Evolutionary conservation across 2,329 filamentous ascomycete genomes (phyloP), one percentile per base, ranked within the genome.

Genomic region (Cercospora sesami): DNA sequence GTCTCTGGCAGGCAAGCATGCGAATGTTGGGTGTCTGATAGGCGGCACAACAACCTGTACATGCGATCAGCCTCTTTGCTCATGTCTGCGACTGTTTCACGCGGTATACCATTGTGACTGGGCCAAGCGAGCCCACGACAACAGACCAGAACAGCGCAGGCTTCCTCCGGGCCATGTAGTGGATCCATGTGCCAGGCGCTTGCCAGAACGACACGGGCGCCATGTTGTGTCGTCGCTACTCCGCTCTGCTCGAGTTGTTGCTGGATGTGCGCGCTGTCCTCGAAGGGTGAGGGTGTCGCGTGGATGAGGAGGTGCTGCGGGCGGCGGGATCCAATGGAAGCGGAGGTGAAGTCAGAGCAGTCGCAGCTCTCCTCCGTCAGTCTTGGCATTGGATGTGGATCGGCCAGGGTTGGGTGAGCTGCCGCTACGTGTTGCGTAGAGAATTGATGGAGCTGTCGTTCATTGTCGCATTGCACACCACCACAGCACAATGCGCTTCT

Each of bases 121-220:
- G 95, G 10, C 93, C 93, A 65, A 88, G 76, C 72, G 81, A 83
- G 74, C 92, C 94, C 73, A 98, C 83, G 67, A 92, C 78, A 76
- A 92, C 83, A 75, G 92, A 93, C 87, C 89, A 98, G 86, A 97
- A 96, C 83, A 93, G 91, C 68, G 93, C 93, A 62, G 95, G 95
- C 80, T 91, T 91, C 81, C 95, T 90, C 82, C 93, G 90, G 61
- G 91, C 86, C 63, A 93, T 89, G 93, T 94, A 98, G 81, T 90
- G 90, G 77, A 91, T 82, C 88, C 97, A 98, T 76, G 89, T 89
- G 79, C 96, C 77, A 72, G 95, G 95, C 68, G 87, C 86, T 73
- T 88, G 86, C 89, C 91, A 97, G 90, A 99, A 97, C 76, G 86
- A 85, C 75, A 93, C 90, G 65, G 86, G 85, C 71, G 87, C 86